A percentile compares a stretch with the other conserved stretches of the same genome.
These are phyloP conservation scores for Xylaria scruposa DNA, from an alignment of 495 filamentous ascomycete genomes.

Conservation along the genomic window DNA sequence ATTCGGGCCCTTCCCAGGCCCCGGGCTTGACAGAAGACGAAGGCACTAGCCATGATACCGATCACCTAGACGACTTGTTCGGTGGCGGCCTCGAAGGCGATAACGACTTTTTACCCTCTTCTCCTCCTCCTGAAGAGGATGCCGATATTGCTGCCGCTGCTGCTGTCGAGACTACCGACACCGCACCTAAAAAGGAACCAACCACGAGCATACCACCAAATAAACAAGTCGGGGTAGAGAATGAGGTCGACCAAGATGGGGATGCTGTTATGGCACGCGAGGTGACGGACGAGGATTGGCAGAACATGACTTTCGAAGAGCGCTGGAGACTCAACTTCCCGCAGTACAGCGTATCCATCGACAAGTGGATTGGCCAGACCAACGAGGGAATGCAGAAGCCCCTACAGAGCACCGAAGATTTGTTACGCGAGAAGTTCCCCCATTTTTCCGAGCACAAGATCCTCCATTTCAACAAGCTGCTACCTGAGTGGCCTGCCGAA, in stretches of 20 bases:
- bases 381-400: constrained; percentile 55
- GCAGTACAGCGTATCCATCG: constrained; percentile 32
- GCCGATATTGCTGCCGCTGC: constrained; percentile 13
- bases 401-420: constrained; percentile 67
- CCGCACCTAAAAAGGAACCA: constrained; percentile 21
- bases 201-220: not conserved
- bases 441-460: constrained; percentile 69
- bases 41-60: constrained; percentile 52
- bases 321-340: constrained; percentile 43
- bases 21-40: constrained; percentile 57
- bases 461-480: constrained; percentile 72
- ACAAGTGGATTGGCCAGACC: constrained; percentile 42
- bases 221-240: not conserved
- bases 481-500: constrained; percentile 74
- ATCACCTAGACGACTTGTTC: constrained; percentile 56
- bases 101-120: constrained; percentile 41
- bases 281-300: constrained; percentile 40
- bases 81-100: constrained; percentile 45
- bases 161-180: constrained; percentile 22
- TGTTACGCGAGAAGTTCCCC: constrained; percentile 73
- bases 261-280: constrained; percentile 29
- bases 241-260: constrained; percentile 17
- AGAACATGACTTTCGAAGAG: constrained; percentile 55
- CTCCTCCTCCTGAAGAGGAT: constrained; percentile 45
- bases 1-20: constrained; percentile 45